These are phyloP conservation scores for Ramichloridium luteum DNA, from an alignment of 2,329 filamentous ascomycete species.

Conservation along the genomic window DNA sequence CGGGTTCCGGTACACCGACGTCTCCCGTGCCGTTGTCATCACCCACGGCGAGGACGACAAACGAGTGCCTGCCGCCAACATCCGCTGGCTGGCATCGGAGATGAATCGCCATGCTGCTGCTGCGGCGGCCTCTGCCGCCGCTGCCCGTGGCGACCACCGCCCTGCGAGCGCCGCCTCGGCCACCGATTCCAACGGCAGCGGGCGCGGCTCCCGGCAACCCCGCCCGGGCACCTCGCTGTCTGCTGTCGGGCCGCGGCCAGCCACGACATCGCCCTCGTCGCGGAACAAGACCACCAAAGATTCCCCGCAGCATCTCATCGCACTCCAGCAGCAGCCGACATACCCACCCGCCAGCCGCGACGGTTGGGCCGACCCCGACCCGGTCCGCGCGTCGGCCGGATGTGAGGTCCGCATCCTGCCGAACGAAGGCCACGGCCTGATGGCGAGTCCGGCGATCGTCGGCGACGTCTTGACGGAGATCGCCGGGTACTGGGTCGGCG, in stretches of 20 bases:
- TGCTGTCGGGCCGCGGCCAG: too few relatives aligned
- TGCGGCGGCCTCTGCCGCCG: too few relatives aligned
- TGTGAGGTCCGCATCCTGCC: conserved; percentile 87
- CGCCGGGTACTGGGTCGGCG: conserved; percentile 61
- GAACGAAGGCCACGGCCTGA: conserved; percentile 85
- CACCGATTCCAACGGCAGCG: too few relatives aligned
- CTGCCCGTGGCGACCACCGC: too few relatives aligned
- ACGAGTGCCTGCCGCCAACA: conserved; percentile 87
- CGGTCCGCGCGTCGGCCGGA: conserved; percentile 32
- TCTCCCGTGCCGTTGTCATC: conserved; percentile 80
- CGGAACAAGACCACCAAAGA: too few relatives aligned
- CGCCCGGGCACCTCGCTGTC: conserved; percentile 3
- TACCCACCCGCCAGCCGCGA: conserved; percentile 8
- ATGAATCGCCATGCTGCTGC: conserved; percentile 51
- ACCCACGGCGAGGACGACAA: conserved; percentile 87
- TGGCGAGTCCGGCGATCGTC: conserved; percentile 92
- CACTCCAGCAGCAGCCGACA: too few relatives aligned
- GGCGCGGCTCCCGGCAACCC: too few relatives aligned
- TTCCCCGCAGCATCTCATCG: too few relatives aligned
- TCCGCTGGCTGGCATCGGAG: conserved; percentile 83
- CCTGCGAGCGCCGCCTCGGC: too few relatives aligned
- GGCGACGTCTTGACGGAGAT: conserved; percentile 90
- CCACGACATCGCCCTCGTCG: too few relatives aligned
- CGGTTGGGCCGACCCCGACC: conserved; percentile 4
- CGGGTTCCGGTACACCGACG: conserved; percentile 93